Conservation (phyloP, 2,329 filamentous ascomycete genomes). For the Cordyceps militaris region DNA sequence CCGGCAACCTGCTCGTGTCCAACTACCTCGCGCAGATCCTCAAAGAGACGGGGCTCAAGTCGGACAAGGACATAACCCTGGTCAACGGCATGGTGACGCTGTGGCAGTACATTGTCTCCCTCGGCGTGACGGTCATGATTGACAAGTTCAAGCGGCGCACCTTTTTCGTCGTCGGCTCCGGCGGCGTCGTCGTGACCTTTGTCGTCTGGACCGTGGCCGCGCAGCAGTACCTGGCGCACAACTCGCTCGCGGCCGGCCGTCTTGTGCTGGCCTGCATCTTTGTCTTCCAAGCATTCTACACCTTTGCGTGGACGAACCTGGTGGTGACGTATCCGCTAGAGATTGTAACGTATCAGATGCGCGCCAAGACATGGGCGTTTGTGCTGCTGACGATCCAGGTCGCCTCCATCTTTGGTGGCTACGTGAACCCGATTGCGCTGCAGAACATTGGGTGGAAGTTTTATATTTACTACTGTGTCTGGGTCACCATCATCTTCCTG, state of each 20-base stretch:
- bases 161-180: conserved; percentile 33
- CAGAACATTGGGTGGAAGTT: conserved; percentile 33
- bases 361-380: conserved; percentile 35
- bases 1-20: conserved; percentile 35
- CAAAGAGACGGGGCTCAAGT: conserved; percentile 31
- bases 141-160: conserved; percentile 31
- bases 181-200: conserved; percentile 32
- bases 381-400: conserved; percentile 33
- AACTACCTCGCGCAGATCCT: conserved; percentile 35
- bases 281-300: conserved; percentile 35
- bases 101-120: conserved; percentile 36
- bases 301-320: conserved; percentile 36
- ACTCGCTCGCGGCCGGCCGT: conserved; percentile 25
- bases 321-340: conserved; percentile 38
- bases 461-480: conserved; percentile 36
- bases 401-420: conserved; percentile 31
- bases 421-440: conserved; percentile 33
- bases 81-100: conserved; percentile 35
- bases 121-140: conserved; percentile 30
- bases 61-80: conserved; percentile 32
- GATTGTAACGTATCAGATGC: conserved; percentile 34
- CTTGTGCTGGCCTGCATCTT: conserved; percentile 36
- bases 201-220: conserved; percentile 34
- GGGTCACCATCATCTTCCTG: conserved; percentile 30
- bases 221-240: conserved; percentile 28